Evolutionary conservation across 176 grass and related monocot species (phyloP).

Genomic region (Chloris gayana): DNA sequence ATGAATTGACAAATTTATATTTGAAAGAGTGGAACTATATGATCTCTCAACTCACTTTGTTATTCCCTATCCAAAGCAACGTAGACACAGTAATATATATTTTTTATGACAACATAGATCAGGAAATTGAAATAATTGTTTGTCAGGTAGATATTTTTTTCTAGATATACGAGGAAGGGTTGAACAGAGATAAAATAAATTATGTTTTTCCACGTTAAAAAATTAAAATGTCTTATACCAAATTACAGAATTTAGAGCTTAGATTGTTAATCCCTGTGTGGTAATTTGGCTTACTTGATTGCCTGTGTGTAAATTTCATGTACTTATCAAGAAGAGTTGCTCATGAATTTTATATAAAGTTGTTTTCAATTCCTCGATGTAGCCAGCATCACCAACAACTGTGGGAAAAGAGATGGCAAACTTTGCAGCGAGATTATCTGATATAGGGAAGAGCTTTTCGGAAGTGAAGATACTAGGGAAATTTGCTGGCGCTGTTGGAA

Average conservation of each 20-base stretch:
- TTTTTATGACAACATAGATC: neutral
- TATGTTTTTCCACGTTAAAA: too few species aligned
- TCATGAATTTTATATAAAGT: conserved; percentile 4
- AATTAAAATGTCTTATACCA: neutral
- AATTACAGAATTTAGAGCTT: neutral
- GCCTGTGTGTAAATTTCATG: conserved; percentile 16
- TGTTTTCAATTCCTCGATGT: conserved; percentile 38
- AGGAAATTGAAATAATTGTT: neutral
- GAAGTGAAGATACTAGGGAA: conserved; percentile 77
- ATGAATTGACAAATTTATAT: neutral
- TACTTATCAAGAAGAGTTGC: neutral
- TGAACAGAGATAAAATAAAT: neutral
- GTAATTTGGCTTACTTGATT: neutral
- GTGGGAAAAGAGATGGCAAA: conserved; percentile 99
- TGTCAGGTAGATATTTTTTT: neutral
- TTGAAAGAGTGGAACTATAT: neutral
- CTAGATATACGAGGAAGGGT: neutral
- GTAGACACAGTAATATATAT: neutral
- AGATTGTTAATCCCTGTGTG: neutral
- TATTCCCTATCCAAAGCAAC: neutral
- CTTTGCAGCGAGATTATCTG: conserved; percentile 74
- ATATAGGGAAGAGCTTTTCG: conserved; percentile 57
- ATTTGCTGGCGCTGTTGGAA: conserved; percentile 95
- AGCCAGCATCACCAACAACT: conserved; percentile 96
- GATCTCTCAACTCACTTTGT: neutral